Conservation (phyloP, 1,139 yeast species). For the Candida anutae region DNA sequence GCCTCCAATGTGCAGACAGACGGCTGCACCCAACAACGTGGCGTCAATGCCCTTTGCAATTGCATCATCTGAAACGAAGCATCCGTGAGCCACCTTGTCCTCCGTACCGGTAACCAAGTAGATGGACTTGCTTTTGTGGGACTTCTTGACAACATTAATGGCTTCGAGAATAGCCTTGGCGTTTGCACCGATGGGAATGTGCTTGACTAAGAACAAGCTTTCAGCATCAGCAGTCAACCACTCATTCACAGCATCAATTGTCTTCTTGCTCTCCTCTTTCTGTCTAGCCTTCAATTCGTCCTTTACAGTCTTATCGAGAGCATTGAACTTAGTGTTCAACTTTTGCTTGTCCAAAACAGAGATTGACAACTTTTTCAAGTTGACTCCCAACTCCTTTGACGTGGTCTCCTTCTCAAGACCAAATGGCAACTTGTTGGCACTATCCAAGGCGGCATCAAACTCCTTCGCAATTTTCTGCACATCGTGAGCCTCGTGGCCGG, state of each 20-base stretch:
- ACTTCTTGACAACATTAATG: conserved; percentile 73
- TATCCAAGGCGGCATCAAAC: conserved; percentile 52
- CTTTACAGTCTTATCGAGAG: conserved; percentile 77
- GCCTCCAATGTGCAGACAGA: conserved; percentile 78
- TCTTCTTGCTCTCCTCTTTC: conserved; percentile 79
- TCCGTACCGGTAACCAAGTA: conserved; percentile 74
- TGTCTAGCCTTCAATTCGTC: conserved; percentile 83
- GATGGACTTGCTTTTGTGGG: conserved; percentile 66
- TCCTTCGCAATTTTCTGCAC: conserved; percentile 80
- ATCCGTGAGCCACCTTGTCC: conserved; percentile 90
- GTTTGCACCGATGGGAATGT: conserved; percentile 67
- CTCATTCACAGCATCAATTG: conserved; percentile 68
- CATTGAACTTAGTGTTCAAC: conserved; percentile 65
- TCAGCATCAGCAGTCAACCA: conserved; percentile 44
- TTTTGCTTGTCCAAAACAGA: conserved; percentile 75
- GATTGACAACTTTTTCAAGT: conserved; percentile 72
- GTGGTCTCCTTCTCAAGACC: conserved; percentile 69
- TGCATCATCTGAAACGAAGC: conserved; percentile 72
- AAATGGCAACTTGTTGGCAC: conserved; percentile 50
- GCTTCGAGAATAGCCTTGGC: conserved; percentile 95
- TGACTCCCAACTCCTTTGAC: conserved; percentile 78
- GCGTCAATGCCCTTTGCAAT: conserved; percentile 70
- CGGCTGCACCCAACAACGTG: conserved; percentile 63
- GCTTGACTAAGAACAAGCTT: conserved; percentile 53
- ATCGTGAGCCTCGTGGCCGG: conserved; percentile 83